Percentiles rank a stretch among this genome's conserved stretches.
Conservation (phyloP, 306 rosid species). For the Dryas alaskensis region DNA sequence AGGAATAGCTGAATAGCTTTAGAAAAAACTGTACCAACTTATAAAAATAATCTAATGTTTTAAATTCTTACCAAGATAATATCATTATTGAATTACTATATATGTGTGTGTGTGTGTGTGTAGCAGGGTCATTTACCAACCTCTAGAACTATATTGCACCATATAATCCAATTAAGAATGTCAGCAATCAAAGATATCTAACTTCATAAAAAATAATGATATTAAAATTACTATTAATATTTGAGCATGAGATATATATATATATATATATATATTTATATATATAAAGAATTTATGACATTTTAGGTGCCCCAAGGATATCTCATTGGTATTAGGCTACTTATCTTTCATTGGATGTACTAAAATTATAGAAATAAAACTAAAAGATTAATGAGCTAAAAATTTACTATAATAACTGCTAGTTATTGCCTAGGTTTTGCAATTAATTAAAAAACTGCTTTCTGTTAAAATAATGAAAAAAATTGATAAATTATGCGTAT, state of each 20-base stretch:
- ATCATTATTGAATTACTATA: background rate
- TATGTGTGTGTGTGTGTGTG: background rate
- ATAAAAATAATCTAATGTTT: background rate
- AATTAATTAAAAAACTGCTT: too few species aligned
- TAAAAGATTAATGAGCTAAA: background rate
- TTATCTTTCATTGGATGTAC: background rate
- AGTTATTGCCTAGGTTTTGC: too few species aligned
- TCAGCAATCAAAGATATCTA: background rate
- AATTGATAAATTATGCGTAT: too few species aligned
- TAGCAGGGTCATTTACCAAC: background rate
- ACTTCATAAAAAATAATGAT: background rate
- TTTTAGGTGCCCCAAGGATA: background rate
- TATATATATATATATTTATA: too few species aligned
- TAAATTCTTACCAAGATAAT: background rate
- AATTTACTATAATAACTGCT: background rate
- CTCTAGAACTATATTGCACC: slow-evolving; percentile 2
- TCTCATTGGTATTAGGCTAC: background rate
- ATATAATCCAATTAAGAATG: background rate
- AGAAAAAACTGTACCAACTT: background rate
- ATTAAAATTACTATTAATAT: too few species aligned
- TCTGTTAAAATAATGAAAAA: too few species aligned
- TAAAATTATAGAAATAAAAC: background rate
- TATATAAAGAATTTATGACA: background rate
- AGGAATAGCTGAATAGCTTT: background rate
- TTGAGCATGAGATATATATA: too few species aligned